Conservation (phyloP, 1,284 basidiomycete species). For the Malassezia restricta region DNA sequence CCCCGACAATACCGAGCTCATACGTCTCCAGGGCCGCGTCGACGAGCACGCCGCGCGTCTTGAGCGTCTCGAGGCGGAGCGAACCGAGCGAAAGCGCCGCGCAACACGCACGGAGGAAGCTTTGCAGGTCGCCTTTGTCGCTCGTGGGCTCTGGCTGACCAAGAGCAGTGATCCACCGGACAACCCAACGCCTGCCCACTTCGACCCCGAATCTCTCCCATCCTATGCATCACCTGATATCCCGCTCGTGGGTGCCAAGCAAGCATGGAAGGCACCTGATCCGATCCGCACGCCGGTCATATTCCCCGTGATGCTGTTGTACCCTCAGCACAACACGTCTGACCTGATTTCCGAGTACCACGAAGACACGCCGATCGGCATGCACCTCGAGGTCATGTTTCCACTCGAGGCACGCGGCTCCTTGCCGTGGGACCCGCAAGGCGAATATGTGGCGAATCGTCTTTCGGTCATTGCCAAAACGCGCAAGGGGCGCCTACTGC, state of each 20-base stretch:
- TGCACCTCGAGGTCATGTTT: slow-evolving; percentile 71
- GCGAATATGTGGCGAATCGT: slow-evolving; percentile 60
- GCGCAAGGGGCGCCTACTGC: slow-evolving; percentile 61
- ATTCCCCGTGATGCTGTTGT: slow-evolving; percentile 79
- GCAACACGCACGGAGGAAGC: slow-evolving; percentile 50
- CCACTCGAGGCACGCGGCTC: slow-evolving; percentile 54
- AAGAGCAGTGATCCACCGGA: slow-evolving; percentile 49
- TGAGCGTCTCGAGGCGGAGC: slow-evolving; percentile 52
- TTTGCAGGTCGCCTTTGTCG: slow-evolving; percentile 56
- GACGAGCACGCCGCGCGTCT: slow-evolving; percentile 29
- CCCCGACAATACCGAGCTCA: slow-evolving; percentile 20
- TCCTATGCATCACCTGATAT: slow-evolving; percentile 21
- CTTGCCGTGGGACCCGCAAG: slow-evolving; percentile 64
- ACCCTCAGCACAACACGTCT: slow-evolving; percentile 75
- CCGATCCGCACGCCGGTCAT: slow-evolving; percentile 55
- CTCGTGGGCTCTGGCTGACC: slow-evolving; percentile 47
- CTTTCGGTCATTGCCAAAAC: slow-evolving; percentile 77
- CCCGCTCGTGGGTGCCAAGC: slow-evolving; percentile 17
- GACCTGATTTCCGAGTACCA: slow-evolving; percentile 77
- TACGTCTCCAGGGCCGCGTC: slow-evolving; percentile 20
- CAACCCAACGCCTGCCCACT: slow-evolving; percentile 51
- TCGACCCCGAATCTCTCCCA: slow-evolving; percentile 48
- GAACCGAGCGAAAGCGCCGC: slow-evolving; percentile 51
- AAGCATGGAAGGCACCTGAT: slow-evolving; percentile 30
- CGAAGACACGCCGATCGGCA: slow-evolving; percentile 69